Evolutionary conservation across 768 basidiomycete genomes (phyloP).

Genomic region (Amyloporia xantha): DNA sequence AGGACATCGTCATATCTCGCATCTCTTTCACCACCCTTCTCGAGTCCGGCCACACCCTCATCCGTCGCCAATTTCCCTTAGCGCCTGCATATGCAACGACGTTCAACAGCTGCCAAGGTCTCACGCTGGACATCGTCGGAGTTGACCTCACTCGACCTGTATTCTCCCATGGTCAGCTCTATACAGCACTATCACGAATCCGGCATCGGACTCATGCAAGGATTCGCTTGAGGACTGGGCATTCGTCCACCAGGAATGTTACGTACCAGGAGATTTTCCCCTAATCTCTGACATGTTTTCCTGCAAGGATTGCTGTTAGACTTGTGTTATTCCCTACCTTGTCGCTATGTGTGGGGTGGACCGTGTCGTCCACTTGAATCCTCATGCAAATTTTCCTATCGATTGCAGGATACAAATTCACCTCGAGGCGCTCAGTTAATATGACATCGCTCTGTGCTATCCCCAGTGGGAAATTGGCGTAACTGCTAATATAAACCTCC

Average conservation of each 20-base stretch:
- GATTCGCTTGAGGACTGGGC: constrained; percentile 14
- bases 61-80: constrained; percentile 31
- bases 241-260: constrained; percentile 21
- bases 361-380: too few relatives aligned
- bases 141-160: constrained; percentile 31
- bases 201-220: constrained; percentile 20
- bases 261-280: constrained; percentile 23
- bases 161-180: constrained; percentile 33
- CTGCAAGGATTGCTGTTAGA: too few relatives aligned
- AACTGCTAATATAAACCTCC: too few relatives aligned
- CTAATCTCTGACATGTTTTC: too few relatives aligned
- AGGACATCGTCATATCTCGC: constrained; percentile 23
- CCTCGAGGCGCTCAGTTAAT: too few relatives aligned
- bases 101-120: constrained; percentile 37
- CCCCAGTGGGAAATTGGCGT: too few relatives aligned
- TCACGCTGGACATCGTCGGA: constrained; percentile 32
- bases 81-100: constrained; percentile 35
- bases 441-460: too few relatives aligned
- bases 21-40: constrained; percentile 21
- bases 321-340: too few relatives aligned
- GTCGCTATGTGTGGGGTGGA: too few relatives aligned
- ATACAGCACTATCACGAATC: constrained; percentile 26
- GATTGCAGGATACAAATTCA: too few relatives aligned
- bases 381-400: too few relatives aligned
- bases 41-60: constrained; percentile 25